Evolutionary conservation across 208 protist genomes (phyloP).

Genomic region (Novymonas esmeraldas): DNA sequence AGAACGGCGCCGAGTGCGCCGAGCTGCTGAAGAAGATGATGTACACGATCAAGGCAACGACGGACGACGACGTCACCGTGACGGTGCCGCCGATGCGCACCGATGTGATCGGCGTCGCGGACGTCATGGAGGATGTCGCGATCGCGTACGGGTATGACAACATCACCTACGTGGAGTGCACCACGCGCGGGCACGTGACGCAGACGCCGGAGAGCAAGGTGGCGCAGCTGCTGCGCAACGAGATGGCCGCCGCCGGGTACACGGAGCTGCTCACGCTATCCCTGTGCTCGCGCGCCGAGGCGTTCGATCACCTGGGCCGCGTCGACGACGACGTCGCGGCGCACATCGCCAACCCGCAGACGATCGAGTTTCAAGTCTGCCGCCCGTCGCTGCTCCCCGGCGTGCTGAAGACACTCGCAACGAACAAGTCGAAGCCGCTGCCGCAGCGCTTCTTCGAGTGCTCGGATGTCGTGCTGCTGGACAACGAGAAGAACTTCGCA

Average conservation of each 20-base stretch:
- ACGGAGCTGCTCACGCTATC: constrained; percentile 97
- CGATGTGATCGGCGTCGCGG: constrained; percentile 97
- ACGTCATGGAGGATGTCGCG: constrained; percentile 99
- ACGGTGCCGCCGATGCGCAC: constrained; percentile 86
- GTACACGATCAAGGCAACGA: constrained; percentile 62
- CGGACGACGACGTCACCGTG: constrained; percentile 78
- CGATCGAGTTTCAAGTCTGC: constrained; percentile 94
- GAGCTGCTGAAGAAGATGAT: constrained; percentile 94
- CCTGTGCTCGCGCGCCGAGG: constrained; percentile 92
- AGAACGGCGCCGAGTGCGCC: constrained; percentile 61
- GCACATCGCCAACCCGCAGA: constrained; percentile 94
- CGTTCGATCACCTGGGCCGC: constrained; percentile 81
- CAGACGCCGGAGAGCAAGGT: constrained; percentile 95
- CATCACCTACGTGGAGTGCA: constrained; percentile 83
- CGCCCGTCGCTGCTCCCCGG: constrained; percentile 95
- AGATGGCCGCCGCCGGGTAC: constrained; percentile 95
- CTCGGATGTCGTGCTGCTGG: constrained; percentile 94
- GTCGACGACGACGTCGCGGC: constrained; percentile 85
- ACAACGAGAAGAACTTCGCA: constrained; percentile 88
- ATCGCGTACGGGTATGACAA: constrained; percentile 98
- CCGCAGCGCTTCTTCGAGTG: constrained; percentile 98
- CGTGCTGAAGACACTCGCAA: constrained; percentile 95
- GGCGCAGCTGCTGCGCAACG: constrained; percentile 88
- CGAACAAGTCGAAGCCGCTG: constrained; percentile 92
- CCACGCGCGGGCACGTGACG: constrained; percentile 78